Conservation (phyloP, 2,329 filamentous ascomycete species). For the Blastomyces emzantsi region DNA sequence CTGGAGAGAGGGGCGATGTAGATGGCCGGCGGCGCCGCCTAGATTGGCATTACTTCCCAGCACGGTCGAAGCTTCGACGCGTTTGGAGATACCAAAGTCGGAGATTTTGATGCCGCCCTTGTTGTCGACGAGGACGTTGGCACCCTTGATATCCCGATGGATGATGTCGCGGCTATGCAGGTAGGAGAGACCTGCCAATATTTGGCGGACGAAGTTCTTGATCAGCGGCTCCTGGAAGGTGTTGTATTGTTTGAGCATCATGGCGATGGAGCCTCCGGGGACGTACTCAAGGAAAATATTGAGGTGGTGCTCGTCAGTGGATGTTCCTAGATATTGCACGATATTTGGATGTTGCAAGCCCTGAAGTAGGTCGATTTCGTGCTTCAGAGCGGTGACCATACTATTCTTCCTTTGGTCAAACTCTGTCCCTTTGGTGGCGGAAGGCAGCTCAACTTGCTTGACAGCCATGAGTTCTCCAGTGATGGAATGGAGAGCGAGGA, state of each 20-base stretch:
- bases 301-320: constrained; percentile 79
- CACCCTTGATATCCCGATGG: constrained; percentile 97
- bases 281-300: constrained; percentile 99
- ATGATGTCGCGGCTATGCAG: constrained; percentile 94
- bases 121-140: constrained; percentile 97
- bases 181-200: constrained; percentile 84
- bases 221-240: constrained; percentile 88
- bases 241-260: constrained; percentile 97
- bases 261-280: constrained; percentile 91
- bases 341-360: constrained; percentile 96
- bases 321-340: constrained; percentile 94
- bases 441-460: constrained; percentile 92
- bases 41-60: constrained; percentile 41
- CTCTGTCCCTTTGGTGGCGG: constrained; percentile 64
- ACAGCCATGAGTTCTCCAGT: constrained; percentile 97
- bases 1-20: constrained; percentile 66
- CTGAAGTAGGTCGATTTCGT: constrained; percentile 87
- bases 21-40: constrained; percentile 31
- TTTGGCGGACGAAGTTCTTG: constrained; percentile 93
- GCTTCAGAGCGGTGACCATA: constrained; percentile 96
- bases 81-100: constrained; percentile 98
- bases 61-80: constrained; percentile 84
- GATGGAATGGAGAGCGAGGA: constrained; percentile 86
- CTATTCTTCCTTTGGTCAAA: constrained; percentile 88
- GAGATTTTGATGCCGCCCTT: constrained; percentile 99